These are phyloP conservation scores for Pyrus betulifolia DNA, from an alignment of 306 rosid genomes.

Conservation along the genomic window DNA sequence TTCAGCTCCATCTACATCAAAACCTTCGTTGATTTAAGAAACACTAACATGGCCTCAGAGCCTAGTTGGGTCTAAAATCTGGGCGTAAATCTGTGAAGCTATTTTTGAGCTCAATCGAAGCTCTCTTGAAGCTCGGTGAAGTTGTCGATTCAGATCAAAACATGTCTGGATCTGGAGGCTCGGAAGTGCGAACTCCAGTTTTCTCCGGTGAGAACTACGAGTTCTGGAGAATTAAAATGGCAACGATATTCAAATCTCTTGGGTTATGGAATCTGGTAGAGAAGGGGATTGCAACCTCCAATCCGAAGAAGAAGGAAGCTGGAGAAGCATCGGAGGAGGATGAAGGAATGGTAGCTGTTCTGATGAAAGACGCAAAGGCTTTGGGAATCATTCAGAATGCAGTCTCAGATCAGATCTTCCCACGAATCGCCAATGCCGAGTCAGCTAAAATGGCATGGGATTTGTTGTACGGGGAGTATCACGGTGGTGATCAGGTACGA, in stretches of 20 bases:
- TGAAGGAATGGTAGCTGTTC: rapidly evolving
- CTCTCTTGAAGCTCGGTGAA: too few species aligned
- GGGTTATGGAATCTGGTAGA: neutral
- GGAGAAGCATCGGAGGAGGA: neutral
- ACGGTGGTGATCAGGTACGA: neutral
- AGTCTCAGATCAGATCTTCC: neutral
- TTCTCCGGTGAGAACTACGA: too few species aligned
- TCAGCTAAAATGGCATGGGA: neutral
- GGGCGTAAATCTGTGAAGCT: too few species aligned
- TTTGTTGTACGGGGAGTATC: neutral
- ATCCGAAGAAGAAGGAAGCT: neutral
- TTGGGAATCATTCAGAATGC: neutral
- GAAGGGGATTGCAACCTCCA: neutral
- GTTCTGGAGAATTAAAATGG: neutral
- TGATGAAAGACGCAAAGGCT: neutral
- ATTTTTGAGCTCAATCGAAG: too few species aligned
- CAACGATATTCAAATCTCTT: neutral
- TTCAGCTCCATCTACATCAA: too few species aligned
- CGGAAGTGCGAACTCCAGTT: too few species aligned
- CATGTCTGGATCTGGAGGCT: too few species aligned
- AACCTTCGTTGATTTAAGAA: too few species aligned
- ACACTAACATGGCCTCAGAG: too few species aligned
- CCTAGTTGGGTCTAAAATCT: too few species aligned
- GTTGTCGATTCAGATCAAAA: too few species aligned
- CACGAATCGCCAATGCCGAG: neutral